These are phyloP conservation scores for Mycogone perniciosa DNA, from an alignment of 2,329 filamentous ascomycete species.

Conservation along the genomic window DNA sequence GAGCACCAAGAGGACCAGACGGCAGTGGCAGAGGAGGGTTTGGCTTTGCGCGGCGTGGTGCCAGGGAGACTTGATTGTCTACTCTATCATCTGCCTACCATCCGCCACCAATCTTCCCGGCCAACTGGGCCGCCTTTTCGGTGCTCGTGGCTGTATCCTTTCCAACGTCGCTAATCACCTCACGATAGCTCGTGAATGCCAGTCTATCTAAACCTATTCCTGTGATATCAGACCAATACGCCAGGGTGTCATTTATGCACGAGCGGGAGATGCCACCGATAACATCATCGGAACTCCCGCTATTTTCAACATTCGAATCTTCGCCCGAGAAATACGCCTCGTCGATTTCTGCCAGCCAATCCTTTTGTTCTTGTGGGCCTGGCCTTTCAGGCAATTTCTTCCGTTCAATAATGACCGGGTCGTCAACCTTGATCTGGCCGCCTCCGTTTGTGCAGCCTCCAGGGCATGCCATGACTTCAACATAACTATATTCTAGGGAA, in stretches of 20 bases:
- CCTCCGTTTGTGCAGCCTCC: slow-evolving; percentile 98
- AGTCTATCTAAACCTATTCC: slow-evolving; percentile 65
- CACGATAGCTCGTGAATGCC: slow-evolving; percentile 79
- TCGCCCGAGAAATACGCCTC: slow-evolving; percentile 84
- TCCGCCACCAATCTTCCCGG: slow-evolving; percentile 84
- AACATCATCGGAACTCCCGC: slow-evolving; percentile 29
- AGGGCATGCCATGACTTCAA: slow-evolving; percentile 98
- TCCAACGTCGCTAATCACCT: slow-evolving; percentile 92
- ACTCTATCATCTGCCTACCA: slow-evolving; percentile 55
- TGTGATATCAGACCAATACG: slow-evolving; percentile 70
- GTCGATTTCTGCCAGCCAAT: slow-evolving; percentile 75
- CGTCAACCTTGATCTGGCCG: slow-evolving; percentile 87
- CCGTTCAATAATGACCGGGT: slow-evolving; percentile 55
- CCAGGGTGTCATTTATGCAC: slow-evolving; percentile 61
- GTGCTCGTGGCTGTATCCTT: slow-evolving; percentile 65
- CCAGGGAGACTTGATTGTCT: slow-evolving; percentile 25
- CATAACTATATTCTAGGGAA: slow-evolving; percentile 71
- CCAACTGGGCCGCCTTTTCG: slow-evolving; percentile 79
- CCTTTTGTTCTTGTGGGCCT: slow-evolving; percentile 74
- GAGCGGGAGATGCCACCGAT: slow-evolving; percentile 61
- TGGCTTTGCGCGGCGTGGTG: slow-evolving; percentile 63
- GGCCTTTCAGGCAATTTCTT: slow-evolving; percentile 47
- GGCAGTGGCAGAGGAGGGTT: slow-evolving; percentile 70
- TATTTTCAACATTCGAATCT: slow-evolving; percentile 37
- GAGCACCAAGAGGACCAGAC: slow-evolving; percentile 73